Evolutionary conservation across 306 rosid species (phyloP), one percentile per base, ranked within the genome.

Genomic region (Trifolium subterraneum): DNA sequence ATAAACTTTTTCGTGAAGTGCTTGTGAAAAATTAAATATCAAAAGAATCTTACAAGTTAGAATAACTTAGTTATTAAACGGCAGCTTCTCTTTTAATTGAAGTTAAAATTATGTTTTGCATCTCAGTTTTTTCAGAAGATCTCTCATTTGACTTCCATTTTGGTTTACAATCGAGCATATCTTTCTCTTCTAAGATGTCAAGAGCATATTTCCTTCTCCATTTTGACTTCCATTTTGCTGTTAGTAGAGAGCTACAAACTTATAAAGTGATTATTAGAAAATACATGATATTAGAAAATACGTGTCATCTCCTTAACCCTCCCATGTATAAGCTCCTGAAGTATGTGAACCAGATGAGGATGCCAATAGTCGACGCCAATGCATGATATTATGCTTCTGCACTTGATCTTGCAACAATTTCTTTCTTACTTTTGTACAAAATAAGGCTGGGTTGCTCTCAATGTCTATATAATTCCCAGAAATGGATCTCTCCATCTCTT

Each of bases 321-420:
- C 5, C 70, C 50, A 64, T 38, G 6, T 38, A 20, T 36, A 64
- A 11, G 70, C 50, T 64, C 8, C 68, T 35, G 13, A 63, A 63
- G 47, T 63, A 35, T 35, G 20, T 36, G 47, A 35, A 44, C 47
- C 13, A 31, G 42, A 61, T 31, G 66, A 8, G 23, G 42, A 3
- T 19, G 31, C 66, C 39, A 29, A 33, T 27, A 31, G 66, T 42
- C 11, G 19, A 61, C 5, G 7, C 12, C 42, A 31, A 31, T 13
- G 44, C 20, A 15, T 61, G 42, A 55, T 20, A 55, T 55, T 55
- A 55, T 55, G 62, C 62, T 20, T 25, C 18, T 25, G 64, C 64
- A 58, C 38, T 12, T 58, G 38, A 58, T 58, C 38, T 23, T 58
- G 64, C 64, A 58, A 58, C 38, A 2, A 13, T 14, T 23, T 58